phyloP scores from a whole-genome alignment of 495 filamentous ascomycete species.

The Emericellopsis terricola region DNA sequence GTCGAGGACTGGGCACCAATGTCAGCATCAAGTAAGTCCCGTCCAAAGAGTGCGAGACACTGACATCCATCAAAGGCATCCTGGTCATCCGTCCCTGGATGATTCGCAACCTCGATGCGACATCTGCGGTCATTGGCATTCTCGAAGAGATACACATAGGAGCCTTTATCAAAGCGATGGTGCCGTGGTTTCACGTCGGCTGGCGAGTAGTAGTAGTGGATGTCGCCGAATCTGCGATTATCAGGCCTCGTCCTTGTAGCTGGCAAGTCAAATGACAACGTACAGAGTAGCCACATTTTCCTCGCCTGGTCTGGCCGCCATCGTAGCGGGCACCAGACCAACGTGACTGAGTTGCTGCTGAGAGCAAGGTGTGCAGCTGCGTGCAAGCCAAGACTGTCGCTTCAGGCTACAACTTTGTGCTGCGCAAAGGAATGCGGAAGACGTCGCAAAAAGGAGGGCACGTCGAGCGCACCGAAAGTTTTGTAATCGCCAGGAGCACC shows the following conservation, averaged over 20 bases:
- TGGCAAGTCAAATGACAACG: conserved; percentile 13
- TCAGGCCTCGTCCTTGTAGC: neutral
- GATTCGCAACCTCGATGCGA: conserved; percentile 73
- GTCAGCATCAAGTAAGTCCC: neutral
- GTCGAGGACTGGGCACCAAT: conserved; percentile 35
- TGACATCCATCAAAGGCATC: conserved; percentile 74
- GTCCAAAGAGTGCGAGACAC: conserved; percentile 3
- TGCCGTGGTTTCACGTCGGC: conserved; percentile 53
- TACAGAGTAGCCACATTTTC: conserved; percentile 65
- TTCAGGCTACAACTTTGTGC: too few species aligned
- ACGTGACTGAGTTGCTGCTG: too few species aligned
- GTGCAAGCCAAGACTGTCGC: too few species aligned
- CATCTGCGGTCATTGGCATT: conserved; percentile 47
- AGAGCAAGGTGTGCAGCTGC: too few species aligned
- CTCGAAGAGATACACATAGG: conserved; percentile 77
- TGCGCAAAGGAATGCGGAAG: too few species aligned
- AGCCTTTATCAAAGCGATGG: conserved; percentile 78
- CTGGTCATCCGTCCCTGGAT: conserved; percentile 69
- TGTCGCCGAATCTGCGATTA: conserved; percentile 56
- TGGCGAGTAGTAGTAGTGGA: conserved; percentile 74
- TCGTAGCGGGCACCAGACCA: conserved; percentile 20
- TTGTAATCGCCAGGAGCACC: too few species aligned
- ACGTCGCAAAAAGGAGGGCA: too few species aligned
- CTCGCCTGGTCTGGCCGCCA: conserved; percentile 66
- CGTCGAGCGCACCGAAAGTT: too few species aligned